Evolutionary conservation across 179 eudicot genomes (phyloP), one percentile per base, ranked within the genome.

Genomic region (Spinacia oleracea): DNA sequence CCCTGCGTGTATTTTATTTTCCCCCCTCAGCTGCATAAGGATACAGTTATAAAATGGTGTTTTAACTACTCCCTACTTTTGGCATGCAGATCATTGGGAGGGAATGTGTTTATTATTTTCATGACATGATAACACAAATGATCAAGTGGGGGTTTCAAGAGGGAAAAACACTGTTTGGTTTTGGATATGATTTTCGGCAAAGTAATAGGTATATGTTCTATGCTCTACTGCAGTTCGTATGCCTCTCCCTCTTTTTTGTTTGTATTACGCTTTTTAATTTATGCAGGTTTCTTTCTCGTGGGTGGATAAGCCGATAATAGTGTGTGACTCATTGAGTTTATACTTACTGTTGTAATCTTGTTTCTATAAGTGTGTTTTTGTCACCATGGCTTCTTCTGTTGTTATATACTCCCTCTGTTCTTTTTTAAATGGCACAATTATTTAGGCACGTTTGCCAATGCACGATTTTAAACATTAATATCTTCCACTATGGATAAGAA

Each of bases 111-210:
- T 90, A 87, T 82, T 96, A 96, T 85, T 96, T 90, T 77, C 99
- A 96, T 83, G 99, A 96, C 69, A 89, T 96, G 99, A 96, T 96
- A 74, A 88, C 87, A 48, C 91, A 96, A 83, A 89, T 96, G 93
- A 79, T 88, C 81, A 91, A 84, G 25, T 96, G 99, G 99, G 99
- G 99, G 38, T 96, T 85, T 81, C 83, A 92, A 83, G 99, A 96
- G 88, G 99, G 99, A 40, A 92, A 88, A 87, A 93, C 99, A 15
- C 90, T 96, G 58, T 96, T 96, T 88, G 99, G 99, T 55, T 96
- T 96, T 85, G 99, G 99, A 81, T 96, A 96, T 86, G 99, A 96
- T 89, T 96, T 92, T 82, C 98, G 99, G 20, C 99, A 96, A 85
- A 96, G 98, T 81, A 96, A 93, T 86, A 90, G 99, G 99, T 94